Base-by-base conservation (phyloP, 2,329 filamentous ascomycete genomes). In the Tolypocladium sp. region DNA sequence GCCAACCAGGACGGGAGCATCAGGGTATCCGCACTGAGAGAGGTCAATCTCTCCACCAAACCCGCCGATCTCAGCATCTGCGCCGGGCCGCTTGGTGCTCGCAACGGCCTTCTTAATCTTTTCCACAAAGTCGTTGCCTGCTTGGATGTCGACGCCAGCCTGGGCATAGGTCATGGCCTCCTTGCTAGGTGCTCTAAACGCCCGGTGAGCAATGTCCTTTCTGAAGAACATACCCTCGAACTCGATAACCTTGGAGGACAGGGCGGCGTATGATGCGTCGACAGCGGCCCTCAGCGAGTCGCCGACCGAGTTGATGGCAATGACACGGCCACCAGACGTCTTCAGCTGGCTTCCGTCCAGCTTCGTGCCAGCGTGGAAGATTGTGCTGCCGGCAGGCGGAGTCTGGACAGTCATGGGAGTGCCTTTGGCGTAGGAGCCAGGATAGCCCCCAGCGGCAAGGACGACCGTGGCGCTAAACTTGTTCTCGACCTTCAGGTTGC, bases 291-390 rank as follows among this genome's bases (percentile, higher is more conserved):
- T 84, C 1, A 99, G 83, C 15, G 87, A 89, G 42, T 78, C 76
- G 1, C 82, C 80, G 1, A 87, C 89, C 1, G 92, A 90, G 42
- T 90, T 96, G n/a, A 91, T 87, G 20, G 93, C 92, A 69, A 99
- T 96, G 40, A 99, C 94, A 59, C 94, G 87, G 1, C 94, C 94
- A 54, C 94, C 94, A 0, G 89, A 83, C 0, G 91, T 93, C 68
- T 86, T 82, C 25, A 97, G 79, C 62, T 86, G 79, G 22, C 76
- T 78, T 41, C 85, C 77, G 12, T 82, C 77, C 20, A 91, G 71
- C 44, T 81, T 81, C 3, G 94, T 99, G 35, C 94, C 94, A 6
- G 94, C 94, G 70, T 99, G 94, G 84, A 99, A 99, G 62, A 97
- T 84, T 62, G 89, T 86, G 56, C 73, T 72, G n/a, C 75, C 79